Conservation (phyloP, 148 eudicot genomes). For the Cornus suecica region DNA sequence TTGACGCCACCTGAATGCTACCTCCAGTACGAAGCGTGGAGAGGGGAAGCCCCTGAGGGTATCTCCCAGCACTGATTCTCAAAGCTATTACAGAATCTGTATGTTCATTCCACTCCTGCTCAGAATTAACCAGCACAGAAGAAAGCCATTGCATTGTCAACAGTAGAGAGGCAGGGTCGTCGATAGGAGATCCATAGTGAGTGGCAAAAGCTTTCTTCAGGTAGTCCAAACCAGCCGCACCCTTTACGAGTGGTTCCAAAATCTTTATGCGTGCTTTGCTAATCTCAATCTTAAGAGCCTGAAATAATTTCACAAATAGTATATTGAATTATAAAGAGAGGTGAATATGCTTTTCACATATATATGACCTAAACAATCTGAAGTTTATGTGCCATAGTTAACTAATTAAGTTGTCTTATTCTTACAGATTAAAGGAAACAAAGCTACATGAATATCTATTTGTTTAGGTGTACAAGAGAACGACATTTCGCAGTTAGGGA, state of each 20-base stretch:
- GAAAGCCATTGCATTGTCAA: constrained; percentile 59
- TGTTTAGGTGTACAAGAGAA: no score
- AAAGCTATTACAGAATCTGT: constrained; percentile 28
- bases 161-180: constrained; percentile 46
- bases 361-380: neutral
- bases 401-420: neutral
- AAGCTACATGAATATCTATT: no score
- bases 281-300: constrained; percentile 65
- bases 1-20: constrained; percentile 25
- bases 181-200: constrained; percentile 53
- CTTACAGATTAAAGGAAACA: no score
- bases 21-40: constrained; percentile 67
- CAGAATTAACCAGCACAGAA: constrained; percentile 11
- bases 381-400: neutral
- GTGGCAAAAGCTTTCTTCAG: constrained; percentile 47
- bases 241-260: constrained; percentile 65
- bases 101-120: constrained; percentile 62
- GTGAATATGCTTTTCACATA: neutral
- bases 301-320: neutral
- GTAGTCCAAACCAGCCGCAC: constrained; percentile 63
- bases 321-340: neutral
- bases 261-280: constrained; percentile 65
- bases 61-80: constrained; percentile 22
- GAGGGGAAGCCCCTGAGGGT: constrained; percentile 37
- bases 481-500: no score